phyloP scores from a whole-genome alignment of 371 early-diverging fungal genomes.

The Apophysomyces ossiformis region DNA sequence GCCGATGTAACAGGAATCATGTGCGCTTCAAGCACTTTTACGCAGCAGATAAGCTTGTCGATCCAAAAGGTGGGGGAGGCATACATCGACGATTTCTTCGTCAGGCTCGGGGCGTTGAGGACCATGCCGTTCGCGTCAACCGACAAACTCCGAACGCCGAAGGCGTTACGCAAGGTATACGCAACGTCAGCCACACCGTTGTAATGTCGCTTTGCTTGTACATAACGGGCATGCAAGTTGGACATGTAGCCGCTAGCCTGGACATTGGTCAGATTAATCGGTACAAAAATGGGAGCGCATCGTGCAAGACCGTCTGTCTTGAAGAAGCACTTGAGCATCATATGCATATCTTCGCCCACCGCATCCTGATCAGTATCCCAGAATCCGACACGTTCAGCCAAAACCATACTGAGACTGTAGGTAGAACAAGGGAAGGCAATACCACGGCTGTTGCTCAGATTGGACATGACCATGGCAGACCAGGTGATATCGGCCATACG shows the following conservation, averaged over 20 bases:
- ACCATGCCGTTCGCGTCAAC: slow-evolving; percentile 17
- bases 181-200: slow-evolving; percentile 56
- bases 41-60: slow-evolving; percentile 46
- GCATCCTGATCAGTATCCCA: slow-evolving; percentile 77
- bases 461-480: slow-evolving; percentile 72
- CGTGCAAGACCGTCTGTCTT: slow-evolving; percentile 60
- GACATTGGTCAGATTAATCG: slow-evolving; percentile 70
- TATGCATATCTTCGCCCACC: slow-evolving; percentile 78
- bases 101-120: slow-evolving; percentile 23
- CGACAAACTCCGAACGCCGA: slow-evolving; percentile 17
- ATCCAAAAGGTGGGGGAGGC: slow-evolving; percentile 37
- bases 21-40: slow-evolving; percentile 59
- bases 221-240: slow-evolving; percentile 58
- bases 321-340: slow-evolving; percentile 75
- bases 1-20: slow-evolving; percentile 56
- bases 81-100: slow-evolving; percentile 44
- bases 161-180: slow-evolving; percentile 43
- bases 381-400: slow-evolving; percentile 64
- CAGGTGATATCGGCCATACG: slow-evolving; percentile 72
- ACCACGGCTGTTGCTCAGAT: slow-evolving; percentile 61
- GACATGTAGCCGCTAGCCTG: slow-evolving; percentile 55
- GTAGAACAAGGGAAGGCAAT: slow-evolving; percentile 72
- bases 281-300: slow-evolving; percentile 66
- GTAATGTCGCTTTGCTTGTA: slow-evolving; percentile 67
- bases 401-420: slow-evolving; percentile 66